phyloP scores from a whole-genome alignment of 2,329 filamentous ascomycete species.

The Ceratocystis lukuohia region DNA sequence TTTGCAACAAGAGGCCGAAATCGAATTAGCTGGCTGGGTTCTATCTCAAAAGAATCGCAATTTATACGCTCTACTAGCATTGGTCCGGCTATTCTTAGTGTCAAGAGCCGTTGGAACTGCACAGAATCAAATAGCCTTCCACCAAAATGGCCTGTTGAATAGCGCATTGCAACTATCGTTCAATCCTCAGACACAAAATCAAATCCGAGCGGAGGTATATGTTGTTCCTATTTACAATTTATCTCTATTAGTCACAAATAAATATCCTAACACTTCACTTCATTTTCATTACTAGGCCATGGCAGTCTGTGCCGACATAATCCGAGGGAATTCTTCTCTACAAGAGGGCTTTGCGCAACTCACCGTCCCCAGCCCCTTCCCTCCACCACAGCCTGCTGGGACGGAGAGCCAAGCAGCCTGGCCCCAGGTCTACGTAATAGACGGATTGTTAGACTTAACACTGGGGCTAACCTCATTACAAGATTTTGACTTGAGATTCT shows the following conservation, averaged over 20 bases:
- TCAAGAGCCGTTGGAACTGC: constrained; percentile 66
- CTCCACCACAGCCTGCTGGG: constrained; percentile 28
- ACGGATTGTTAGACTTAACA: constrained; percentile 74
- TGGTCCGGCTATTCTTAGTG: constrained; percentile 74
- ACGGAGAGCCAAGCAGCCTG: constrained; percentile 21
- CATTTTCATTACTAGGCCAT: constrained; percentile 45
- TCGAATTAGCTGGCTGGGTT: constrained; percentile 58
- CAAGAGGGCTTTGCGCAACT: constrained; percentile 86
- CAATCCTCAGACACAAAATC: constrained; percentile 53
- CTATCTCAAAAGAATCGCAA: constrained; percentile 75
- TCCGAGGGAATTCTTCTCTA: constrained; percentile 62
- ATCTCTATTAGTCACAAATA: background rate
- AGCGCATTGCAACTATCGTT: constrained; percentile 76
- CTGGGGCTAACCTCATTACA: constrained; percentile 53
- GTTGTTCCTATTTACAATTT: background rate
- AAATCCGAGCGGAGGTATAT: constrained; percentile 67
- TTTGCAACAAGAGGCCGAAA: constrained; percentile 33
- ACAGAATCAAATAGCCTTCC: constrained; percentile 76
- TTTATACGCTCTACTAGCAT: constrained; percentile 74
- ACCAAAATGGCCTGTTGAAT: constrained; percentile 66
- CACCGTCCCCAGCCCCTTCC: constrained; percentile 43
- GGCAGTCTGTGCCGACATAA: constrained; percentile 73
- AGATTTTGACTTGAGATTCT: constrained; percentile 66
- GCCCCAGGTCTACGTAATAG: constrained; percentile 72
- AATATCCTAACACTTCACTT: constrained; percentile 5